phyloP scores from a whole-genome alignment of 2,329 filamentous ascomycete species.

The Scleromitrula shiraiana region DNA sequence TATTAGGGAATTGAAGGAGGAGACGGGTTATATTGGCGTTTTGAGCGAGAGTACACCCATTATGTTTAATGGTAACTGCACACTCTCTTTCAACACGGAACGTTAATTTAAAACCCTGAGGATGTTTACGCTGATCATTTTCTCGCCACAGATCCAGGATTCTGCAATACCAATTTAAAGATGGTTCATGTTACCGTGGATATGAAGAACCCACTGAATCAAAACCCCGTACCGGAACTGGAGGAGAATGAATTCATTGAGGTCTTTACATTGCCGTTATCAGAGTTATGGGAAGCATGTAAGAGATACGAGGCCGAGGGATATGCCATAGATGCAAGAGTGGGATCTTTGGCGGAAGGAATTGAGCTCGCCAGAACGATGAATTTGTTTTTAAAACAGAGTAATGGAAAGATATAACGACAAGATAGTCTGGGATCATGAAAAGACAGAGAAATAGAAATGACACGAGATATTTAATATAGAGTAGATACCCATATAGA shows the following conservation, averaged over 20 bases:
- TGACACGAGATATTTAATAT: not conserved
- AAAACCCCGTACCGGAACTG: constrained; percentile 38
- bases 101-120: too few relatives aligned
- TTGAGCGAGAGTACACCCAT: constrained; percentile 51
- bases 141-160: constrained; percentile 43
- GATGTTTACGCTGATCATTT: not conserved
- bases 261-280: constrained; percentile 40
- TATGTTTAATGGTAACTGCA: constrained; percentile 50
- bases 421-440: not conserved
- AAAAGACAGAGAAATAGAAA: not conserved
- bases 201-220: constrained; percentile 36
- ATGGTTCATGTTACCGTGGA: constrained; percentile 44
- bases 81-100: too few relatives aligned
- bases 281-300: constrained; percentile 38
- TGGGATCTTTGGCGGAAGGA: constrained; percentile 33
- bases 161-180: constrained; percentile 58
- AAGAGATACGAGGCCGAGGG: constrained; percentile 36
- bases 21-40: constrained; percentile 56
- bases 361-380: constrained; percentile 32
- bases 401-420: too few relatives aligned
- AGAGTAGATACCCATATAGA: not conserved
- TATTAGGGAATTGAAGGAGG: constrained; percentile 55
- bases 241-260: constrained; percentile 47
- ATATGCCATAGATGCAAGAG: constrained; percentile 34
- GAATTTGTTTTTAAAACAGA: constrained; percentile 25